phyloP scores from a whole-genome alignment of 768 basidiomycete genomes.

The Lactifluus pinguis region DNA sequence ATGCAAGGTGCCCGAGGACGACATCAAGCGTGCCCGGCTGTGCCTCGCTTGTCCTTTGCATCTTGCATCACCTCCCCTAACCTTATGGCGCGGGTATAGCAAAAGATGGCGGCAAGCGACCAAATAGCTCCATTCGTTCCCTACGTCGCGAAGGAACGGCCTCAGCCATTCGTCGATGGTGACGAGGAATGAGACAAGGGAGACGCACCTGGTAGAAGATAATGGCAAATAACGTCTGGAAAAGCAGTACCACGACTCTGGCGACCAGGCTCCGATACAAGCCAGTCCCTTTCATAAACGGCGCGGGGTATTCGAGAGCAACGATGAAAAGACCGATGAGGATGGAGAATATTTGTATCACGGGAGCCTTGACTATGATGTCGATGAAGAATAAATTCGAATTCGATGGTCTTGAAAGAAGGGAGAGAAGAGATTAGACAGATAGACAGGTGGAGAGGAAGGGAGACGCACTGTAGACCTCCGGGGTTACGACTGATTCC shows the following conservation, averaged over 20 bases:
- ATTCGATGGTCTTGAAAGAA: conserved; percentile 22
- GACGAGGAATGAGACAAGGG: neutral
- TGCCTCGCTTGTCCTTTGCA: conserved; percentile 54
- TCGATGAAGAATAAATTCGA: conserved; percentile 47
- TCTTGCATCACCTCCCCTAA: conserved; percentile 63
- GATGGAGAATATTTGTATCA: conserved; percentile 65
- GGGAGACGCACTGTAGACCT: conserved; percentile 61
- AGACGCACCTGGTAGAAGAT: conserved; percentile 70
- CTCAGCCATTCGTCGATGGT: neutral
- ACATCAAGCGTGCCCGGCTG: conserved; percentile 45
- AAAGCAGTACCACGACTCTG: conserved; percentile 51
- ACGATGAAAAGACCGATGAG: conserved; percentile 49
- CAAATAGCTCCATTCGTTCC: conserved; percentile 79
- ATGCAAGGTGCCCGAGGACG: neutral
- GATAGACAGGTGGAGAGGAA: neutral
- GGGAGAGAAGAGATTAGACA: conserved; percentile 40
- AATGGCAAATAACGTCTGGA: conserved; percentile 53
- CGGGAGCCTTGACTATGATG: conserved; percentile 68
- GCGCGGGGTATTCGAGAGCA: conserved; percentile 65
- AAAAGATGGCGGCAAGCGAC: conserved; percentile 60
- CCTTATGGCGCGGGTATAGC: conserved; percentile 57
- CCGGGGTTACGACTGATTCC: conserved; percentile 71
- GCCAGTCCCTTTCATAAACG: conserved; percentile 42
- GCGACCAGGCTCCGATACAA: conserved; percentile 60
- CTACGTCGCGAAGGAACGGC: conserved; percentile 30